Percentiles rank a stretch among this genome's conserved stretches.
Evolutionary conservation across 2,329 filamentous ascomycete genomes (phyloP).

Genomic region (Achaetomium macrosporum): DNA sequence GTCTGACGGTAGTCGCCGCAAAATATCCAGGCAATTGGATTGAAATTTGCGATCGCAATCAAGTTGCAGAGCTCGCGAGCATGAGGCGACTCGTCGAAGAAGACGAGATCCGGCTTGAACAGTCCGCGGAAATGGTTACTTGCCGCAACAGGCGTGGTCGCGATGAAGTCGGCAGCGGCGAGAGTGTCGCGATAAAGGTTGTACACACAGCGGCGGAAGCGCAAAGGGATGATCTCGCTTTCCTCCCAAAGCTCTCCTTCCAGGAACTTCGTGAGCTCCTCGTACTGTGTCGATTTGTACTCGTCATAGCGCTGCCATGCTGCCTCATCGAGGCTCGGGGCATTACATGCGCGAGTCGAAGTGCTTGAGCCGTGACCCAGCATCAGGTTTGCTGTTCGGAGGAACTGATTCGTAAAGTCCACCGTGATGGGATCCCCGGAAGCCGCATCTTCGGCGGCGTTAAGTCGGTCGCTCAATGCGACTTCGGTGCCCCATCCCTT

Average conservation of each 20-base stretch:
- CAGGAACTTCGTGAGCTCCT: neutral
- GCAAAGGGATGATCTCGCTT: neutral
- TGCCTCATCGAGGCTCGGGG: slow-evolving; percentile 10
- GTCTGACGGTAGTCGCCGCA: slow-evolving; percentile 13
- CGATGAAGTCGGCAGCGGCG: slow-evolving; percentile 12
- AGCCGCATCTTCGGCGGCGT: slow-evolving; percentile 6
- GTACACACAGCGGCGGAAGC: slow-evolving; percentile 3
- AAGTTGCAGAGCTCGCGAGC: slow-evolving; percentile 11
- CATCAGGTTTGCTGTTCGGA: neutral
- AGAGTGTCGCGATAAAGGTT: slow-evolving; percentile 11
- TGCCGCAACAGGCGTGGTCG: slow-evolving; percentile 11
- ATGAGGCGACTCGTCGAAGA: slow-evolving; percentile 13
- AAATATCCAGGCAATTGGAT: slow-evolving; percentile 14
- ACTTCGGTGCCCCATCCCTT: slow-evolving; percentile 11
- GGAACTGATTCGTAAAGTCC: slow-evolving; percentile 11
- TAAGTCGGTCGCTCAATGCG: slow-evolving; percentile 2
- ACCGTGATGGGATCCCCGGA: neutral
- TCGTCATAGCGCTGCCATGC: slow-evolving; percentile 9
- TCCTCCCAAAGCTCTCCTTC: slow-evolving; percentile 3
- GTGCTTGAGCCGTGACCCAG: neutral
- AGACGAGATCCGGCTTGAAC: slow-evolving; percentile 12
- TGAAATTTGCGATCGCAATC: slow-evolving; percentile 12
- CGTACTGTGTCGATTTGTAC: neutral
- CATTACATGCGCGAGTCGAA: neutral
- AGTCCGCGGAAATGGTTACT: slow-evolving; percentile 10